phyloP scores from a whole-genome alignment of 495 filamentous ascomycete species.

The Neurospora cerealis region DNA sequence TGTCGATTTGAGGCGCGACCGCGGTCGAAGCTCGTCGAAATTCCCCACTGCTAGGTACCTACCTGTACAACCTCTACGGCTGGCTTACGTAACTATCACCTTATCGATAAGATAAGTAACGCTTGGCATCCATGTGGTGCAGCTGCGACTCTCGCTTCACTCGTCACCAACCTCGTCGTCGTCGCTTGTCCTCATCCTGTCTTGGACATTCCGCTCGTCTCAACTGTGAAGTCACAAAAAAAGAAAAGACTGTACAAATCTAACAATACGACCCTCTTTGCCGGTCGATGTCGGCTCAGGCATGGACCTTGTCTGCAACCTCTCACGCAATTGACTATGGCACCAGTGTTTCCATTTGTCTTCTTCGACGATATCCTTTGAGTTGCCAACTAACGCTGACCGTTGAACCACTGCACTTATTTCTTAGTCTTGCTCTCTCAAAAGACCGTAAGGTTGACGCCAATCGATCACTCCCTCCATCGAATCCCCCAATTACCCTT shows the following conservation, averaged over 20 bases:
- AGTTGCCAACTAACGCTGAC: too few species aligned
- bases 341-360: too few species aligned
- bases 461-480: slow-evolving; percentile 24
- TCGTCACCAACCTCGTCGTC: not conserved
- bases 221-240: too few species aligned
- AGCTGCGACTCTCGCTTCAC: not conserved
- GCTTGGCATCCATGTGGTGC: not conserved
- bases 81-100: not conserved
- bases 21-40: not conserved
- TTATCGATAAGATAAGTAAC: not conserved
- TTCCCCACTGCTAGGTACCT: not conserved
- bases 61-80: not conserved
- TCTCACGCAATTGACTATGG: not conserved
- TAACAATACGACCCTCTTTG: too few species aligned
- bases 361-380: too few species aligned
- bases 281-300: too few species aligned
- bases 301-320: not conserved
- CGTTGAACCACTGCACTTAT: too few species aligned
- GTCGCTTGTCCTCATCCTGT: not conserved
- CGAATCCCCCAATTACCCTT: slow-evolving; percentile 40
- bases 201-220: not conserved
- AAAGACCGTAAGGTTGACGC: too few species aligned
- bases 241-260: too few species aligned
- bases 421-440: too few species aligned
- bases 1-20: not conserved